Conservation (phyloP, 495 filamentous ascomycete species). For the Chaetomium fimeti region DNA sequence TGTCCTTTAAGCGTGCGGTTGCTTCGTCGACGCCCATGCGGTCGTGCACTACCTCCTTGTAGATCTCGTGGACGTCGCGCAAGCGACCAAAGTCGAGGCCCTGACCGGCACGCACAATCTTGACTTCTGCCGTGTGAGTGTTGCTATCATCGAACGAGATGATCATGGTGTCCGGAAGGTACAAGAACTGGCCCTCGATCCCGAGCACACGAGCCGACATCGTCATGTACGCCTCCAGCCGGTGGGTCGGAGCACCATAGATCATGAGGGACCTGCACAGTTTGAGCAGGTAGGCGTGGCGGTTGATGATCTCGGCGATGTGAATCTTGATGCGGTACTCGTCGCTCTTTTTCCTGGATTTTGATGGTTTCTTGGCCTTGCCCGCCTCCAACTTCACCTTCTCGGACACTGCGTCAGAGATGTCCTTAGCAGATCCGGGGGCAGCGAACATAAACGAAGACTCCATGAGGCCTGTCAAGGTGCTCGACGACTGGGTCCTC, state of each 20-base stretch:
- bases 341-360: constrained; percentile 48
- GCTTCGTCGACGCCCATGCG: constrained; percentile 82
- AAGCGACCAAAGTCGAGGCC: constrained; percentile 84
- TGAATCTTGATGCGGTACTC: constrained; percentile 83
- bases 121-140: constrained; percentile 91
- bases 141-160: constrained; percentile 87
- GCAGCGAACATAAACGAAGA: constrained; percentile 50
- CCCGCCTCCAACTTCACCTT: constrained; percentile 39
- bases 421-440: constrained; percentile 32
- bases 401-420: constrained; percentile 36
- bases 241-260: constrained; percentile 75
- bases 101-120: constrained; percentile 72
- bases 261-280: constrained; percentile 86
- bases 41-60: constrained; percentile 92
- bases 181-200: constrained; percentile 88
- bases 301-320: constrained; percentile 77
- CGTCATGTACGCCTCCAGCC: constrained; percentile 78
- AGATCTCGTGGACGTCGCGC: constrained; percentile 81
- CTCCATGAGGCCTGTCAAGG: constrained; percentile 56
- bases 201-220: constrained; percentile 87
- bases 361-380: constrained; percentile 42
- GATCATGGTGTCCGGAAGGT: constrained; percentile 93
- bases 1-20: constrained; percentile 63
- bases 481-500: constrained; percentile 42
- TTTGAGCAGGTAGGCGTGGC: constrained; percentile 80